phyloP scores from a whole-genome alignment of 2,329 filamentous ascomycete genomes.

The Lecanoromycetidae sp. region DNA sequence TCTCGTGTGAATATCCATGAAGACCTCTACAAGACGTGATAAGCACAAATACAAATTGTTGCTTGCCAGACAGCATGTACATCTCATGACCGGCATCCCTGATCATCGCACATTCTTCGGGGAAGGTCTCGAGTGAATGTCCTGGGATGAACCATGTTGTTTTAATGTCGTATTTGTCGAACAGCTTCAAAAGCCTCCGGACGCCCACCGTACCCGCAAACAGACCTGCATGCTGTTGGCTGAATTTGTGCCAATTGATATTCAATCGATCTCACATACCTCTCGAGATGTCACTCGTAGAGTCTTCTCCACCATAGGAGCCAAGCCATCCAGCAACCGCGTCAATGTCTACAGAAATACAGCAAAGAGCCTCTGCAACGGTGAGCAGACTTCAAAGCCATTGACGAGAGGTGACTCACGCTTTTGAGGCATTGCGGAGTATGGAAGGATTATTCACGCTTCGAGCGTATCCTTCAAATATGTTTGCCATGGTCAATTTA shows the following conservation, averaged over 20 bases:
- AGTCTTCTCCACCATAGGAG: constrained; percentile 31
- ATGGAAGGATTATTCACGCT: not conserved
- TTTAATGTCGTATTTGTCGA: constrained; percentile 31
- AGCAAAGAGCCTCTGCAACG: constrained; percentile 18
- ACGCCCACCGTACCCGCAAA: constrained; percentile 42
- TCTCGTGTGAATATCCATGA: constrained; percentile 65
- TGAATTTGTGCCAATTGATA: constrained; percentile 27
- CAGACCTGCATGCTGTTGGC: constrained; percentile 37
- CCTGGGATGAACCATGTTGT: constrained; percentile 41
- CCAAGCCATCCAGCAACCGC: constrained; percentile 50
- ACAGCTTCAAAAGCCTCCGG: constrained; percentile 37
- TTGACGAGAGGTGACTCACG: constrained; percentile 7
- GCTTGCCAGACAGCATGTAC: not conserved
- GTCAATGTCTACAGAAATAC: constrained; percentile 42
- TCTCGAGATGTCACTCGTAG: constrained; percentile 19
- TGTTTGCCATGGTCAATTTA: not conserved
- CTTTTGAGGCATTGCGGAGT: constrained; percentile 13
- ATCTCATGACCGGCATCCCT: constrained; percentile 39
- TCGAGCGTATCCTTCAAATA: not conserved
- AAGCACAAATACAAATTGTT: not conserved
- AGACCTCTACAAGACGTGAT: constrained; percentile 32
- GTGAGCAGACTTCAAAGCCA: not conserved
- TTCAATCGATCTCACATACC: constrained; percentile 2
- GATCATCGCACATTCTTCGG: constrained; percentile 34
- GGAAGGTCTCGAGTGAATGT: constrained; percentile 40